Percentiles rank a stretch among this genome's conserved stretches.
Evolutionary conservation across 495 filamentous ascomycete species (phyloP).

Genomic region (Hyaloscypha finlandica): DNA sequence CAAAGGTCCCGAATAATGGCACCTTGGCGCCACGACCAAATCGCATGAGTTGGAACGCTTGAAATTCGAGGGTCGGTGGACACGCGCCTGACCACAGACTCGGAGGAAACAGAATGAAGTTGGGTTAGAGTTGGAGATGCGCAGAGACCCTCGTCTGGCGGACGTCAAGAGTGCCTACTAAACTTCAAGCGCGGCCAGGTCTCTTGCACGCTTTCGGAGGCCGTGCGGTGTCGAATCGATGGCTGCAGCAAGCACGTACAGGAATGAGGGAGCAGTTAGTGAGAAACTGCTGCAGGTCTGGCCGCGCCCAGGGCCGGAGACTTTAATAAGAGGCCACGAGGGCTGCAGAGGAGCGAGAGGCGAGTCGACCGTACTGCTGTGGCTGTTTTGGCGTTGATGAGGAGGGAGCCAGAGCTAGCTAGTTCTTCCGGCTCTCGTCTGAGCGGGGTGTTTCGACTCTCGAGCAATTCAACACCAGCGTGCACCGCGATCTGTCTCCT

Average conservation of each 20-base stretch:
- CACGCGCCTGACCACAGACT: conserved; percentile 19
- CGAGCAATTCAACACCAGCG: conserved; percentile 3
- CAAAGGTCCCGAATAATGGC: conserved; percentile 3
- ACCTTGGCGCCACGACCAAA: conserved; percentile 16
- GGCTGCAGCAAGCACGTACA: conserved; percentile 5
- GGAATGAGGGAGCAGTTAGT: neutral
- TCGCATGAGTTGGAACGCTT: conserved; percentile 23
- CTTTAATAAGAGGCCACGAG: neutral
- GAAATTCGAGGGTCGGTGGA: conserved; percentile 6
- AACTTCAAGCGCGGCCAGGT: conserved; percentile 6
- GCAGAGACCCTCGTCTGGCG: conserved; percentile 8
- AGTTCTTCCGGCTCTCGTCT: neutral
- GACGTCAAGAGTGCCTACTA: conserved; percentile 12
- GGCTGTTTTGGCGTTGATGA: neutral
- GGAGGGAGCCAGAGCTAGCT: neutral
- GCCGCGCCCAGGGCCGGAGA: neutral
- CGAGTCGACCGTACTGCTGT: neutral
- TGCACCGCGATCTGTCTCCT: no score
- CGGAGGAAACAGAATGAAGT: conserved; percentile 24
- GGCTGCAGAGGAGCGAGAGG: neutral
- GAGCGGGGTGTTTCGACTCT: conserved; percentile 7
- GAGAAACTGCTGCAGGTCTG: neutral
- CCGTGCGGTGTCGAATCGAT: conserved; percentile 6
- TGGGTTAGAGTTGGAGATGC: conserved; percentile 26
- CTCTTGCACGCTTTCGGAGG: conserved; percentile 19